phyloP scores from a whole-genome alignment of 2,329 filamentous ascomycete genomes.

The Claviceps citrina region DNA sequence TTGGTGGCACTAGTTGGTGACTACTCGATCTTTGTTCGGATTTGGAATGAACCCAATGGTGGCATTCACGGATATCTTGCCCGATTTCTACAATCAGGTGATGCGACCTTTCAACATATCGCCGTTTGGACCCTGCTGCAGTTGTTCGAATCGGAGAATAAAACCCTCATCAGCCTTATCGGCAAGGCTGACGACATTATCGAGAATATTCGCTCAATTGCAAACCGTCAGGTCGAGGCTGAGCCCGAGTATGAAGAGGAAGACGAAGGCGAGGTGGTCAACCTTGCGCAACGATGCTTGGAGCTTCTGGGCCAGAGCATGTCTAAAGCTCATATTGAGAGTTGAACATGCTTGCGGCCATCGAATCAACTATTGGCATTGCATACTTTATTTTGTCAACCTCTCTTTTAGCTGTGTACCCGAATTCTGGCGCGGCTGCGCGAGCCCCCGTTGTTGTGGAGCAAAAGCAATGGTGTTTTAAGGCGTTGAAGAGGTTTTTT shows the following conservation, averaged over 20 bases:
- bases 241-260: constrained; percentile 79
- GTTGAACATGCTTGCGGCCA: constrained; percentile 27
- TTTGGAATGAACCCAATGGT: constrained; percentile 83
- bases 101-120: constrained; percentile 97
- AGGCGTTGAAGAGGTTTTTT: constrained; percentile 3
- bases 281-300: constrained; percentile 74
- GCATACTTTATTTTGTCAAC: not conserved
- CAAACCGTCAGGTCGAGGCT: constrained; percentile 73
- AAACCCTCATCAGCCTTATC: constrained; percentile 74
- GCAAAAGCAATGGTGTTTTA: constrained; percentile 3
- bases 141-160: constrained; percentile 86
- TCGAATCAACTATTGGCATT: not conserved
- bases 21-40: constrained; percentile 87
- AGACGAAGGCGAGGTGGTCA: constrained; percentile 84
- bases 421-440: not conserved
- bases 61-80: constrained; percentile 92
- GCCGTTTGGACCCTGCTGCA: constrained; percentile 96
- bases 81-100: constrained; percentile 83
- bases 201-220: constrained; percentile 79
- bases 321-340: constrained; percentile 70
- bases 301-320: constrained; percentile 66
- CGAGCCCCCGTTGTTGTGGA: not conserved
- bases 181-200: constrained; percentile 83
- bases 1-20: constrained; percentile 55
- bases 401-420: not conserved